Base-by-base conservation (phyloP, 2,329 filamentous ascomycete genomes). In the Furcasterigmium sp. region DNA sequence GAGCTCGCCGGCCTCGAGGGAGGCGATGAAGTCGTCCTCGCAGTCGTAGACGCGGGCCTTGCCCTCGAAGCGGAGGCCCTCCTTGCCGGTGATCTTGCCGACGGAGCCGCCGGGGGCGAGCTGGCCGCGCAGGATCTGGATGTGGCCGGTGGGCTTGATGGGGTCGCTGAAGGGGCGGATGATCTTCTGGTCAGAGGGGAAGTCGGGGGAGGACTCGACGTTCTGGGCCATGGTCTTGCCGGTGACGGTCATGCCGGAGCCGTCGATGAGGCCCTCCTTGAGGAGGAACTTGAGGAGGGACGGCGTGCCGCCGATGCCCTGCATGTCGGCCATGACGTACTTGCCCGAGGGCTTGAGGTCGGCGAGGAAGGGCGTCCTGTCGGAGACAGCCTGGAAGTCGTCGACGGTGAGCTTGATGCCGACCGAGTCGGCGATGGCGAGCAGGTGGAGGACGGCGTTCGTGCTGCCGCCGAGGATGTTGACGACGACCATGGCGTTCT, bases 21-120 rank as follows among this genome's bases (percentile, higher is more conserved):
- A 87, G 21, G 76, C 69, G 59, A 94, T 87, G 54, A 95, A 85
- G 56, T 84, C 78, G 53, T 83, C 76, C 66, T 96, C 91, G 51
- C 89, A 87, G 65, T 95, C 76, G 62, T 90, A 95, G 50, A 90
- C 87, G 34, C 81, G 77, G 4, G 91, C 90, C 59, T 83, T 87
- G 46, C 90, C 90, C 11, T 75, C 82, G 65, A 95, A 95, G 10
- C 70, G 73, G 14, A 88, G 76, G n/a, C 91, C 90, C 65, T 95
- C 90, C 69, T 95, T 95, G 39, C 90, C 90, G 0, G 90, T 95
- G 63, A 95, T 95, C 68, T 95, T 95, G 48, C 89, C 90, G 10
- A 95, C 90, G 1, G 87, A 87, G 39, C 90, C 91, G 9, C 84
- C 85, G 3, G 90, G 91, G 1, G 91, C 89, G 29, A 95, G 78